These are phyloP conservation scores for Paulownia fortunei DNA, from an alignment of 257 asterid genomes.

Conservation along the genomic window DNA sequence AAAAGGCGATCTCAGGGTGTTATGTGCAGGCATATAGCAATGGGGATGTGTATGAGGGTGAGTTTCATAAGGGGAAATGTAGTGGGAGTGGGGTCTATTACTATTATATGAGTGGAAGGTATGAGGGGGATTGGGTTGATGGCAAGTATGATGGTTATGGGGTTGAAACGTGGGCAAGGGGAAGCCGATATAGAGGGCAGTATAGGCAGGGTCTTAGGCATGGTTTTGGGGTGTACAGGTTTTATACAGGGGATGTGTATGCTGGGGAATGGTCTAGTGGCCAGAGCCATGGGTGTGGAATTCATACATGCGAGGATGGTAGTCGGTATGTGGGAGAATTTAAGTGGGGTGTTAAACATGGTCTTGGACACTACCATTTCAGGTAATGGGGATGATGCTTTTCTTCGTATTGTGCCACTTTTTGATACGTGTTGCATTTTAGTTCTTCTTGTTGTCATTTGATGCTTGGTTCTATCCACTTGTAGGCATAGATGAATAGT, in stretches of 20 bases:
- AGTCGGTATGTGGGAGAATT: constrained; percentile 88
- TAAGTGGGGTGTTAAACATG: constrained; percentile 94
- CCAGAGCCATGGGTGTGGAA: constrained; percentile 90
- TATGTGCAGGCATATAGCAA: constrained; percentile 84
- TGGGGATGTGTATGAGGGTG: constrained; percentile 97
- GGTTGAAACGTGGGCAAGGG: constrained; percentile 92
- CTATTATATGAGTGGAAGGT: constrained; percentile 94
- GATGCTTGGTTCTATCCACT: background rate
- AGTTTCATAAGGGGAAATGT: constrained; percentile 88
- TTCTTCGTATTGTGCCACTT: constrained; percentile 15
- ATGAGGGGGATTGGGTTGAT: constrained; percentile 92
- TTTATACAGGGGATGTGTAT: constrained; percentile 94
- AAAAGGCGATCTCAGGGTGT: constrained; percentile 69
- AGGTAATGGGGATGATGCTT: constrained; percentile 47
- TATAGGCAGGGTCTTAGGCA: constrained; percentile 89
- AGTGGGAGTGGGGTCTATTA: constrained; percentile 96
- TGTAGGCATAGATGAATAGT: constrained; percentile 15
- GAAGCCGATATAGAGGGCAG: constrained; percentile 88
- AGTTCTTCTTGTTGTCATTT: background rate
- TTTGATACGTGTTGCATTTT: background rate
- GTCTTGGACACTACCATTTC: constrained; percentile 92
- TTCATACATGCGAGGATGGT: constrained; percentile 90
- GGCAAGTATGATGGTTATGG: constrained; percentile 95
- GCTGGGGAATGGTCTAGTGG: constrained; percentile 97
- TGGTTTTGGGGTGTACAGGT: constrained; percentile 88